A percentile compares a stretch with the other conserved stretches of the same genome.
These are phyloP conservation scores for Sphaerulina populicola DNA, from an alignment of 2,329 filamentous ascomycete genomes.

Conservation along the genomic window DNA sequence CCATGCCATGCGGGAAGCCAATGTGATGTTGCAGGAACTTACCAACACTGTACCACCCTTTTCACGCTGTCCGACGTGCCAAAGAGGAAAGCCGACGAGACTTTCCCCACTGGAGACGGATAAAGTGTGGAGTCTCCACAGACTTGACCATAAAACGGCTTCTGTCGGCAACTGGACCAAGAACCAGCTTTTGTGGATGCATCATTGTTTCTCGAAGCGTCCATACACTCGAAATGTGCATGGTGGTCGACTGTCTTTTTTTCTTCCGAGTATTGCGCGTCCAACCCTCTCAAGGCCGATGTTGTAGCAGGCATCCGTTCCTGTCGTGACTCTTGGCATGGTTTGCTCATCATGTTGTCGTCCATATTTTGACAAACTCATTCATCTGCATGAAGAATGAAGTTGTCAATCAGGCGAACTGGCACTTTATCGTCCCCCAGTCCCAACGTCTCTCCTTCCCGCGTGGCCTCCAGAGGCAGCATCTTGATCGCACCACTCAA, in stretches of 20 bases:
- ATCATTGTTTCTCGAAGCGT: too few relatives aligned
- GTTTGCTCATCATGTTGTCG: too few relatives aligned
- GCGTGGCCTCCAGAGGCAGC: conserved; percentile 64
- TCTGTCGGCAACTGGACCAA: neutral
- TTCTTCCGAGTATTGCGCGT: too few relatives aligned
- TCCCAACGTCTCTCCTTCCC: conserved; percentile 59
- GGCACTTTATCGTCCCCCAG: conserved; percentile 64
- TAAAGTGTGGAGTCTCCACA: conserved; percentile 1
- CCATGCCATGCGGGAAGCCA: neutral
- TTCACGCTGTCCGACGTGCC: neutral
- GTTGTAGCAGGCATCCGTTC: too few relatives aligned
- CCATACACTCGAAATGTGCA: too few relatives aligned
- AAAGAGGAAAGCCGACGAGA: neutral
- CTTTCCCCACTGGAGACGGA: neutral
- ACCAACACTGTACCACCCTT: neutral
- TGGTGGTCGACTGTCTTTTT: too few relatives aligned
- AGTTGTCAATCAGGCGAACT: conserved; percentile 89
- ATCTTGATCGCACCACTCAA: conserved; percentile 88
- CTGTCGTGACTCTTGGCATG: too few relatives aligned
- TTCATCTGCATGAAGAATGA: conserved; percentile 33
- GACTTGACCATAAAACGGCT: neutral
- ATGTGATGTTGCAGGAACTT: neutral
- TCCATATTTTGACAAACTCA: too few relatives aligned
- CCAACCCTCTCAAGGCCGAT: too few relatives aligned
- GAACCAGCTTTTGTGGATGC: too few relatives aligned